These are phyloP conservation scores for Litchi chinensis DNA, from an alignment of 345 rosid genomes.

Conservation along the genomic window DNA sequence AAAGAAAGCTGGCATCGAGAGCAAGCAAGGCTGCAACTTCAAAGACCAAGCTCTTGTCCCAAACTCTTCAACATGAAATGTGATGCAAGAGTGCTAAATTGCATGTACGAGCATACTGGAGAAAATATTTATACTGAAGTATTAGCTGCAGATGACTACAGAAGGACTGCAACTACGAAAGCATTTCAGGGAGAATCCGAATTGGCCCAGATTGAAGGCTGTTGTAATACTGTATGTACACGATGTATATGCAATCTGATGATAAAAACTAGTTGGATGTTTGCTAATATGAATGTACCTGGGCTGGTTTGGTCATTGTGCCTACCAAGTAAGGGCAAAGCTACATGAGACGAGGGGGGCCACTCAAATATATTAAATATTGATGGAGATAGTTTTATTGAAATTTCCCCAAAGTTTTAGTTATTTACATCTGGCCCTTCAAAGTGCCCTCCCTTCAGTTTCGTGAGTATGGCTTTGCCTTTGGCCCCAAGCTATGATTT, in stretches of 20 bases:
- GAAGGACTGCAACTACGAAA: not conserved
- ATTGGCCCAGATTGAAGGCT: constrained; percentile 12
- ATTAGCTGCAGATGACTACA: constrained; percentile 20
- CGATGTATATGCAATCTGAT: constrained; percentile 17
- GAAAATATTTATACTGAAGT: constrained; percentile 20
- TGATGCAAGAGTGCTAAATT: constrained; percentile 23
- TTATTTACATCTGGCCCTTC: not conserved
- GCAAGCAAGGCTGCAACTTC: constrained; percentile 34
- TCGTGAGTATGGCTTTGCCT: not conserved
- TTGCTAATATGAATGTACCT: not conserved
- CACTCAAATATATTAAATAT: too few relatives aligned
- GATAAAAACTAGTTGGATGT: constrained; percentile 39
- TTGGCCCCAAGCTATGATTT: not conserved
- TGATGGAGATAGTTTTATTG: not conserved
- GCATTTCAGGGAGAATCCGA: constrained; percentile 21
- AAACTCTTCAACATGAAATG: constrained; percentile 24
- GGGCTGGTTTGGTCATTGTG: not conserved
- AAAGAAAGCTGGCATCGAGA: constrained; percentile 24
- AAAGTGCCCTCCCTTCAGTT: not conserved
- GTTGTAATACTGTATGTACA: not conserved
- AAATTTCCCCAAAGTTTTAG: not conserved
- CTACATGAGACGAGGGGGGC: not conserved
- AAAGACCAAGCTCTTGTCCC: constrained; percentile 26
- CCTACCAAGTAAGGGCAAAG: not conserved
- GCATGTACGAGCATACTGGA: constrained; percentile 19